These are phyloP conservation scores for Aspergillus costaricaensis DNA, from an alignment of 2,329 filamentous ascomycete genomes.

Conservation along the genomic window DNA sequence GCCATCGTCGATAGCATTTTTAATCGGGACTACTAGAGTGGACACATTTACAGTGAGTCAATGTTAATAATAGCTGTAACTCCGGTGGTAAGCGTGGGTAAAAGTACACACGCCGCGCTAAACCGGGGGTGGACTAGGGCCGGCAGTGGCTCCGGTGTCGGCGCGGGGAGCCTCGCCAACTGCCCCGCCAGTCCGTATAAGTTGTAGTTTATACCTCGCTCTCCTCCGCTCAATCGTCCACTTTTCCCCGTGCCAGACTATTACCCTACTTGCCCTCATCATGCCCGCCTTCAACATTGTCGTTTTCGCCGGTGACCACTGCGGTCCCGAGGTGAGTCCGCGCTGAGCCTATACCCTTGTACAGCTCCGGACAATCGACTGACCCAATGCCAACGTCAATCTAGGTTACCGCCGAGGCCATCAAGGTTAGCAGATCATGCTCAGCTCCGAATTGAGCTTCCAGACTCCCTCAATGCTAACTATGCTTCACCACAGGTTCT, in stretches of 20 bases:
- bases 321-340: constrained; percentile 73
- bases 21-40: neutral
- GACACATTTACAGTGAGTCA: neutral
- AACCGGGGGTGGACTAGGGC: constrained; percentile 9
- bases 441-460: neutral
- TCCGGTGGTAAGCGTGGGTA: neutral
- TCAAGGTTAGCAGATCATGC: constrained; percentile 68
- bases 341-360: neutral
- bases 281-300: constrained; percentile 78
- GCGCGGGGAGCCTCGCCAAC: constrained; percentile 24
- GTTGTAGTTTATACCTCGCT: constrained; percentile 4
- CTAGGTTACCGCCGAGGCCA: constrained; percentile 77
- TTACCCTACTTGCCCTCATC: constrained; percentile 24
- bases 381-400: neutral
- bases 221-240: constrained; percentile 1
- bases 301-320: constrained; percentile 81
- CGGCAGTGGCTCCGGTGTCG: constrained; percentile 28
- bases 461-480: neutral
- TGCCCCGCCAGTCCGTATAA: constrained; percentile 24
- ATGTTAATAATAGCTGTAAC: neutral
- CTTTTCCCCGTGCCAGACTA: constrained; percentile 9
- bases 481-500: constrained; percentile 61
- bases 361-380: neutral
- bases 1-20: neutral
- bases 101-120: constrained; percentile 3